Base-by-base conservation (phyloP, 495 filamentous ascomycete genomes). In the Penicillium desertorum region DNA sequence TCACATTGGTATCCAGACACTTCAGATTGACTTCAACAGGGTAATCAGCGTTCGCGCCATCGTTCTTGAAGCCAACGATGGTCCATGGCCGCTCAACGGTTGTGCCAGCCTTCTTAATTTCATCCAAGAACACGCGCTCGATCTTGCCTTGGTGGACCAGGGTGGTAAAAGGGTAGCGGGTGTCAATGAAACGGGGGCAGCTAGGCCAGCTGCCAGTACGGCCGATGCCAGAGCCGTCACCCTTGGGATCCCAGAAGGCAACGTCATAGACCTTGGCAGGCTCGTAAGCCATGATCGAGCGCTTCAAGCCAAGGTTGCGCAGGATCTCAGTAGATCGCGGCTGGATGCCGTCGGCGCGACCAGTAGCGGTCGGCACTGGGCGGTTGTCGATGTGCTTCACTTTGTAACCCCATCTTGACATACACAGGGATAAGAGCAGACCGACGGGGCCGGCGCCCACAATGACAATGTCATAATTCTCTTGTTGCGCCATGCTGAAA, bases 401-500 rank as follows among this genome's bases (percentile, higher is more conserved):
- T 61, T 81, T 84, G 75, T 86, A 87, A 17, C 84, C 84, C 82
- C 82, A 87, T 66, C 85, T 74, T 45, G 81, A 83, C 60, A 88
- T 86, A 71, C 88, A 91, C 17, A 91, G 88, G n/a, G 88, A 91
- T 14, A 96, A 81, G 65, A 92, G 82, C 51, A 95, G 81, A 41
- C 91, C 92, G 29, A 90, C 90, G n/a, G 92, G 91, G 32, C 91
- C 91, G 47, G 91, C 92, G 57, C 91, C 91, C 55, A 96, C 79
- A 64, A 96, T 91, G 64, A 95, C 90, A 57, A 88, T 83, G 62
- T 90, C 87, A 69, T 86, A 86, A 16, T 71, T 79, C 51, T 83
- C 79, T 60, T 74, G 61, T 60, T 73, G 60, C 29, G 63, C 62
- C 78, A 81, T 81, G 36, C 27, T 69, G 68, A 37, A 54, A 48